Conservation (phyloP, 768 basidiomycete species). For the Tephrocybe rancida region DNA sequence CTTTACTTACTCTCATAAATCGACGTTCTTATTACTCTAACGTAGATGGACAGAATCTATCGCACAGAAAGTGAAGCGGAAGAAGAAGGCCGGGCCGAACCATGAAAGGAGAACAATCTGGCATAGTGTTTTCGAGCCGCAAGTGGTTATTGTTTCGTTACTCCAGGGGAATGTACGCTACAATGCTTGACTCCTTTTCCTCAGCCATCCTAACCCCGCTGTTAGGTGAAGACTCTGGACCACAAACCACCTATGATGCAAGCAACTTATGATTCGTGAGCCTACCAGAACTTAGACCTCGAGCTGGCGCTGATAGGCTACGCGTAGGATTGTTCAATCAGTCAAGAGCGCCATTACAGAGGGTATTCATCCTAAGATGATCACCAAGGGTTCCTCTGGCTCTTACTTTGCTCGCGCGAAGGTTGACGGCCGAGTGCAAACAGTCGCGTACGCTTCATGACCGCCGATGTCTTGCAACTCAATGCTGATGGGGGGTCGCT, state of each 20-base stretch:
- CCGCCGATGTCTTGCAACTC: background rate
- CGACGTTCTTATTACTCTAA: background rate
- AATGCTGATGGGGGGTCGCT: background rate
- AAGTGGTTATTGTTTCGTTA: conserved; percentile 35
- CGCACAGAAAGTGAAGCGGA: conserved; percentile 81
- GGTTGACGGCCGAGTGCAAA: conserved; percentile 73
- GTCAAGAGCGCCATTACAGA: conserved; percentile 71
- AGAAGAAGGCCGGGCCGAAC: conserved; percentile 69
- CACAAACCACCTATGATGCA: conserved; percentile 78
- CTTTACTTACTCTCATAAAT: background rate
- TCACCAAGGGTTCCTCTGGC: conserved; percentile 85
- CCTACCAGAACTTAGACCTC: conserved; percentile 8
- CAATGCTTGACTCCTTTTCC: background rate
- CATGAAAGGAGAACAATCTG: conserved; percentile 73
- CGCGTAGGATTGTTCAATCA: conserved; percentile 60
- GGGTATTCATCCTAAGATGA: conserved; percentile 90
- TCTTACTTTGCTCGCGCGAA: conserved; percentile 91
- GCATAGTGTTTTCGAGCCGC: conserved; percentile 80
- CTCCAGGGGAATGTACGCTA: conserved; percentile 39
- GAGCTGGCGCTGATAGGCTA: conserved; percentile 1
- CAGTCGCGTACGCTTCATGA: conserved; percentile 69
- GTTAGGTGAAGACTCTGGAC: conserved; percentile 77
- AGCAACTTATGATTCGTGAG: conserved; percentile 71
- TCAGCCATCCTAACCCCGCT: background rate
- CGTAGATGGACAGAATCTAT: conserved; percentile 85